Evolutionary conservation across 1,284 basidiomycete species (phyloP), one percentile per base, ranked within the genome.

Genomic region (Sporisorium exsertum): DNA sequence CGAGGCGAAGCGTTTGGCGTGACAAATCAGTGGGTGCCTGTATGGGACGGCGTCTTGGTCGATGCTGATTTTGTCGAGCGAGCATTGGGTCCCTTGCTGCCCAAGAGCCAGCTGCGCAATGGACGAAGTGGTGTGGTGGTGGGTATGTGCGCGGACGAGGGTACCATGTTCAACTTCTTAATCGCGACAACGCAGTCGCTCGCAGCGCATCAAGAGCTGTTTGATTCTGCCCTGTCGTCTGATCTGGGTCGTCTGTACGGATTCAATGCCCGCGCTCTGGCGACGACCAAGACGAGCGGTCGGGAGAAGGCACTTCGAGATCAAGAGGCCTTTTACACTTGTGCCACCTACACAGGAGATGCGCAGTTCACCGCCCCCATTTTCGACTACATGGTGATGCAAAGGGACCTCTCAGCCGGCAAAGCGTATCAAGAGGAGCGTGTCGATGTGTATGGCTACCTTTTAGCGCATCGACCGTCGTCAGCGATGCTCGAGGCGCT

Each of bases 141-240:
- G 8, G 78, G 78, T 3, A 50, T 77, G 56, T 60, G 55, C 18
- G 78, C 68, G 8, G 78, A 80, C 43, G 78, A 80, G 42, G 78
- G 78, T 3, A 71, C 77, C 33, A 72, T 80, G 61, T 80, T 80
- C 66, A 80, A 78, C 43, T 62, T 80, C 18, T 52, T 76, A 20
- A 51, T 79, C 26, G 47, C 56, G 20, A 72, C 75, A 7, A 50
- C 57, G n/a, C 46, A 57, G 42, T 56, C 72, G 37, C 55, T 80
- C 2, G 45, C 52, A 15, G 40, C 55, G 1, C 76, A 76, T 43
- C 55, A 70, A 16, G 29, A 52, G 2, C 42, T 52, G 1, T 77
- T 76, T 24, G 49, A 74, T 35, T 45, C 64, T 4, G 33, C 10
- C 1, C 53, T 78, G 13, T 60, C 62, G 1, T 22, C 68, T 20